Evolutionary conservation across 495 filamentous ascomycete species (phyloP).

Genomic region (Penicillium mononematosum): DNA sequence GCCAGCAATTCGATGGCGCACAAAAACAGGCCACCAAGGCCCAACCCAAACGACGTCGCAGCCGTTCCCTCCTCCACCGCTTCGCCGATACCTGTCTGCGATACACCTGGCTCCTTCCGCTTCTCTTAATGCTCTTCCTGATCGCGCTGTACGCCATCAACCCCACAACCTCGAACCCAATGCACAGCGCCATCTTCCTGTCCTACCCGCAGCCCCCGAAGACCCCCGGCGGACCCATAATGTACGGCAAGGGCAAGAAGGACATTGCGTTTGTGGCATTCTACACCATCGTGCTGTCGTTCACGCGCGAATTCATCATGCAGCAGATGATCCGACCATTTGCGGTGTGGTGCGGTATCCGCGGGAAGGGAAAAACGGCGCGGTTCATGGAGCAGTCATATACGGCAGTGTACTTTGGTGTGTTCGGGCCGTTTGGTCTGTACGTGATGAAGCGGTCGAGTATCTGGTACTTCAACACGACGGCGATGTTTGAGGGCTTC

Average conservation of each 20-base stretch:
- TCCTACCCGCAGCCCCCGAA: constrained; percentile 74
- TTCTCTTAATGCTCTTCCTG: constrained; percentile 64
- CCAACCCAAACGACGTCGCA: constrained; percentile 51
- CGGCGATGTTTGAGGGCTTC: constrained; percentile 86
- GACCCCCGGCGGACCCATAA: constrained; percentile 52
- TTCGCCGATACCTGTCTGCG: constrained; percentile 65
- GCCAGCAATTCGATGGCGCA: constrained; percentile 24
- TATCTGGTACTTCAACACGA: constrained; percentile 98
- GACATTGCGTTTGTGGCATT: constrained; percentile 88
- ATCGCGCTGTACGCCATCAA: constrained; percentile 71
- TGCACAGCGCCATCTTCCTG: constrained; percentile 87
- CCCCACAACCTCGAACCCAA: constrained; percentile 76
- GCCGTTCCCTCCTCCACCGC: constrained; percentile 61
- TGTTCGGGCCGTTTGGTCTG: constrained; percentile 83
- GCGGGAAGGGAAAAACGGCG: constrained; percentile 72
- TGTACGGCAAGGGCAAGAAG: constrained; percentile 86
- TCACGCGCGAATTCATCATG: constrained; percentile 97
- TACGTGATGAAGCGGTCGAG: constrained; percentile 89
- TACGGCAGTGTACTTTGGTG: constrained; percentile 89
- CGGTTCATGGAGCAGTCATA: constrained; percentile 98
- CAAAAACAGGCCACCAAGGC: constrained; percentile 38
- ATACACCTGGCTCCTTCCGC: constrained; percentile 79
- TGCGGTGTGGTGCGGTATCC: constrained; percentile 69
- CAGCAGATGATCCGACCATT: constrained; percentile 82
- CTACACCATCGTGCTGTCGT: constrained; percentile 85